Base-by-base conservation (phyloP, 2,329 filamentous ascomycete species). In the Ilyonectria sp. region DNA sequence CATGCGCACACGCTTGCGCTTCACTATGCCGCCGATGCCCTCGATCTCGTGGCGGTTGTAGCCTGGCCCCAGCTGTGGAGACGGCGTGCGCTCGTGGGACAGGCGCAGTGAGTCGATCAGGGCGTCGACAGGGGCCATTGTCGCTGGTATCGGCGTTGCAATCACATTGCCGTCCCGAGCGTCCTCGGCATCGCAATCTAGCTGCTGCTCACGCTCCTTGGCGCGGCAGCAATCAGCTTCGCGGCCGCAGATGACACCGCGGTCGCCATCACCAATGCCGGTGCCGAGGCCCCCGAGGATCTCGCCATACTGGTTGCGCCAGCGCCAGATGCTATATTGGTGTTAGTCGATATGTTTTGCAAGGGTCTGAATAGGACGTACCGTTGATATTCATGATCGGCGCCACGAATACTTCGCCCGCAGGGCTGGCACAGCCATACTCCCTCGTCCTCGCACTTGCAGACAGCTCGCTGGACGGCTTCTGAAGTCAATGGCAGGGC, bases 351-450 rank as follows among this genome's bases (percentile, higher is more conserved):
- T 21, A 35, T 9, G 40, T 9, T 26, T 17, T 3, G 5, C 19
- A 10, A 21, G 15, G 35, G 6, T 8, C 7, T 37, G 43, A n/a
- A 21, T 26, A 17, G 23, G 15, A 78, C 82, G 49, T 80, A 90
- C 88, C 85, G 82, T 74, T 86, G 84, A 68, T 92, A 91, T 63
- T 90, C 87, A 59, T 84, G 81, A 72, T 92, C 89, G 21, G 86
- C 84, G 44, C 82, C 85, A 26, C 89, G 85, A 59, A 97, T 90
- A 61, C 89, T 88, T 68, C 92, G 89, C 1, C 94, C 94, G 74
- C 95, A 98, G 1, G 92, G 90, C 70, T 93, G 90, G 80, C 95
- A 98, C 29, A 98, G 89, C 93, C 94, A 98, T 53, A 97, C 90
- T 5, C 87, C 87, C 10, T 88, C 81, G 2, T 80, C 80, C 2